Evolutionary conservation across 495 filamentous ascomycete genomes (phyloP).

Genomic region (Aspergillus haitiensis): DNA sequence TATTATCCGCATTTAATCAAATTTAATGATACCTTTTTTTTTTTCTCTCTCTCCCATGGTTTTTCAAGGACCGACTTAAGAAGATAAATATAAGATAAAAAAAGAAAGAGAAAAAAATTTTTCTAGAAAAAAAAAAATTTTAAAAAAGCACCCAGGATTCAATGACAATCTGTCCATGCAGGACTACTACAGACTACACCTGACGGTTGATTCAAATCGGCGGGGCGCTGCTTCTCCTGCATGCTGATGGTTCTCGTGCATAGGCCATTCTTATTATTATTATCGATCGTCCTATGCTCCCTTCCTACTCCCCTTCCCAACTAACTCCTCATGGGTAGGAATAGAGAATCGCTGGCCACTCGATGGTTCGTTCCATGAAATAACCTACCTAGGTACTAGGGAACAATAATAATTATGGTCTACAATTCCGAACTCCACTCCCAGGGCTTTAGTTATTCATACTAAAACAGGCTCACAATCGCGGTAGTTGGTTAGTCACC

Average conservation of each 20-base stretch:
- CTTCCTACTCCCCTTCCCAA: conserved; percentile 6
- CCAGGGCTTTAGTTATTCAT: not conserved
- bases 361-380: conserved; percentile 20
- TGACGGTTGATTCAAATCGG: conserved; percentile 34
- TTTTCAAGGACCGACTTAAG: no score
- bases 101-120: not conserved
- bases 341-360: conserved; percentile 8
- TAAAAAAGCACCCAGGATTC: conserved; percentile 7
- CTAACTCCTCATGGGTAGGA: conserved; percentile 2
- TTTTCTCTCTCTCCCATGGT: no score
- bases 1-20: not conserved
- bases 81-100: not conserved
- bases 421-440: not conserved
- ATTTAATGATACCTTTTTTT: not conserved
- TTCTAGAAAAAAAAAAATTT: not conserved
- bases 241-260: conserved; percentile 31
- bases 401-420: conserved; percentile 20
- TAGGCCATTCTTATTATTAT: conserved; percentile 23
- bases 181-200: conserved; percentile 24
- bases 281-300: conserved; percentile 12
- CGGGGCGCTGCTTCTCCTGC: conserved; percentile 29
- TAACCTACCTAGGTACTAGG: not conserved
- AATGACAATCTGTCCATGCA: conserved; percentile 19
- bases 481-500: conserved; percentile 16
- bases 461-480: conserved; percentile 20